Percentiles rank a stretch among this genome's conserved stretches.
These are phyloP conservation scores for Boletus subcaerulescens DNA, from an alignment of 768 basidiomycete genomes.

Conservation along the genomic window DNA sequence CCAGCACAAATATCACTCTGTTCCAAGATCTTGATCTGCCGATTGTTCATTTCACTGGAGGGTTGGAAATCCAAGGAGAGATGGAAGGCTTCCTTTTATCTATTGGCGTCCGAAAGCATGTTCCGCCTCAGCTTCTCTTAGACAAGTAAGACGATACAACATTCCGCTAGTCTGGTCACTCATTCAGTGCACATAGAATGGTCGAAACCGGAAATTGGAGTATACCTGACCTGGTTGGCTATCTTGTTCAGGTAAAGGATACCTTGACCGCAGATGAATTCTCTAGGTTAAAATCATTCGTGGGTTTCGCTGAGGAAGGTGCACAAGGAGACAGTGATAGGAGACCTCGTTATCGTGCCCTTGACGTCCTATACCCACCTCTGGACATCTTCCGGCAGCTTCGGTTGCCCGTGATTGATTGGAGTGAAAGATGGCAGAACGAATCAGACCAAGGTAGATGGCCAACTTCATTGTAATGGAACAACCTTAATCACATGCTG, in stretches of 20 bases:
- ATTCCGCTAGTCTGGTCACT: background rate
- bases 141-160: background rate
- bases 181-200: background rate
- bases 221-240: background rate
- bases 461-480: slow-evolving; percentile 24
- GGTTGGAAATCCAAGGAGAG: background rate
- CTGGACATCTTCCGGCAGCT: slow-evolving; percentile 61
- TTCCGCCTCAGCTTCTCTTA: background rate
- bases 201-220: background rate
- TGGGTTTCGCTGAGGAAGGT: slow-evolving; percentile 53
- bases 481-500: too few relatives aligned
- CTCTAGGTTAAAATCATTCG: background rate
- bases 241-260: background rate
- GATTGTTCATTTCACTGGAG: background rate
- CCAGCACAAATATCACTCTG: slow-evolving; percentile 52
- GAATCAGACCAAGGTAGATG: background rate
- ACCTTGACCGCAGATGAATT: background rate
- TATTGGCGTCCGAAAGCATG: background rate
- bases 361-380: slow-evolving; percentile 77
- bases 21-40: background rate
- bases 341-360: slow-evolving; percentile 38
- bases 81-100: background rate
- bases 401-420: slow-evolving; percentile 76
- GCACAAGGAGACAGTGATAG: too few relatives aligned
- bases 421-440: slow-evolving; percentile 67